These are phyloP conservation scores for Pneumocystis sp. DNA, from an alignment of 1,139 yeast genomes.

Conservation along the genomic window DNA sequence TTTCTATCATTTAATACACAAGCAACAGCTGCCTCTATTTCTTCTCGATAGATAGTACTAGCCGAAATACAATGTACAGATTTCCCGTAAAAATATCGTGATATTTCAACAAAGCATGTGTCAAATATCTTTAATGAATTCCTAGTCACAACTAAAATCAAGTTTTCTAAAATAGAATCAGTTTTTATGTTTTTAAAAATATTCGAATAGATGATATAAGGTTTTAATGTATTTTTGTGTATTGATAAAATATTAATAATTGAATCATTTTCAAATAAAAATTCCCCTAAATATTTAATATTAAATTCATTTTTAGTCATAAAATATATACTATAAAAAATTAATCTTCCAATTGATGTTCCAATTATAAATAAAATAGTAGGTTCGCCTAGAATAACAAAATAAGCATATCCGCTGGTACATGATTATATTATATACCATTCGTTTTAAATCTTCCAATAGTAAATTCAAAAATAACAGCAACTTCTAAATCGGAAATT, in stretches of 20 bases:
- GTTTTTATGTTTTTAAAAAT: not conserved
- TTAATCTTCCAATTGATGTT: conserved; percentile 59
- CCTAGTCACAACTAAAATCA: conserved; percentile 5
- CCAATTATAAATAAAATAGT: conserved; percentile 65
- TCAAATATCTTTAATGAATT: conserved; percentile 1
- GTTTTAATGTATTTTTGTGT: not conserved
- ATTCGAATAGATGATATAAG: not conserved
- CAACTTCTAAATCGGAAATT: conserved; percentile 30
- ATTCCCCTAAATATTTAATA: conserved; percentile 18
- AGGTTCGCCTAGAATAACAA: conserved; percentile 25
- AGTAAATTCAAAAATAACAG: not conserved
- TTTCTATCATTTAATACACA: not conserved
- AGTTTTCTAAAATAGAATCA: not conserved
- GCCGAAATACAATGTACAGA: not conserved
- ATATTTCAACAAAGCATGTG: conserved; percentile 1
- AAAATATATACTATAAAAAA: conserved; percentile 56
- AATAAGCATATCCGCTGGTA: not conserved
- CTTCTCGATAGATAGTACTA: not conserved
- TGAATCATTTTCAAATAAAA: not conserved
- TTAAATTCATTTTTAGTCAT: conserved; percentile 57
- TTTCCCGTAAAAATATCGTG: not conserved
- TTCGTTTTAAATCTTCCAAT: not conserved
- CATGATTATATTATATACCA: not conserved
- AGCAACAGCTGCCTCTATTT: not conserved
- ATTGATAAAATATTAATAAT: not conserved